Evolutionary conservation across 495 filamentous ascomycete species (phyloP).

Genomic region (Pyronema omphalodes): DNA sequence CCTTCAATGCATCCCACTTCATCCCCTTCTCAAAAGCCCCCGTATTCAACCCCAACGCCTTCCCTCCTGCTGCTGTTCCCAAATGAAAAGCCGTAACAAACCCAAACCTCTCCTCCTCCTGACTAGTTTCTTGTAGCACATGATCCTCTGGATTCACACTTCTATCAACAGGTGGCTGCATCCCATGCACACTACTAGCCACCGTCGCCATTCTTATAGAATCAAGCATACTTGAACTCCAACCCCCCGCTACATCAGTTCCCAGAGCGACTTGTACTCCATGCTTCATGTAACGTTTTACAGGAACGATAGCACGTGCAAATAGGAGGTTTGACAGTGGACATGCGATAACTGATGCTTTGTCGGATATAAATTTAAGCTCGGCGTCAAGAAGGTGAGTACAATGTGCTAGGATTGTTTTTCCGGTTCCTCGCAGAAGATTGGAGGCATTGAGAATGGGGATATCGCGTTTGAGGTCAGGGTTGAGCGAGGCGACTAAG

Average conservation of each 20-base stretch:
- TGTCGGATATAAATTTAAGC: not conserved
- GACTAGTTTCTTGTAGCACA: not conserved
- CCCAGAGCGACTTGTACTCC: conserved; percentile 49
- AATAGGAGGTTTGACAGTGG: conserved; percentile 46
- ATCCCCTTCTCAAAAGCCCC: conserved; percentile 43
- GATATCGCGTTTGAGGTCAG: conserved; percentile 30
- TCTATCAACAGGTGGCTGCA: not conserved
- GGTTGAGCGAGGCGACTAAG: conserved; percentile 3
- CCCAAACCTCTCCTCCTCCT: conserved; percentile 30
- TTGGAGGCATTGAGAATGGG: conserved; percentile 38
- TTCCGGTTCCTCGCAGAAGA: conserved; percentile 29
- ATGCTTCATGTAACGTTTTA: conserved; percentile 35
- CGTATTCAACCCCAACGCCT: conserved; percentile 39
- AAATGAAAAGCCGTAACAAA: conserved; percentile 40
- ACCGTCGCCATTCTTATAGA: conserved; percentile 2
- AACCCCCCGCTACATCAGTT: conserved; percentile 50
- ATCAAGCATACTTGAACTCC: conserved; percentile 33
- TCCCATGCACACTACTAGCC: conserved; percentile 1
- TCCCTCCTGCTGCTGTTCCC: conserved; percentile 44
- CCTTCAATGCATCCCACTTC: conserved; percentile 45
- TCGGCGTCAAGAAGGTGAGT: conserved; percentile 40
- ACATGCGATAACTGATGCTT: conserved; percentile 32
- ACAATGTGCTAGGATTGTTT: conserved; percentile 46
- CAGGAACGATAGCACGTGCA: conserved; percentile 40
- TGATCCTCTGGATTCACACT: not conserved